Conservation (phyloP, 768 basidiomycete genomes). For the Trametes coccinea region DNA sequence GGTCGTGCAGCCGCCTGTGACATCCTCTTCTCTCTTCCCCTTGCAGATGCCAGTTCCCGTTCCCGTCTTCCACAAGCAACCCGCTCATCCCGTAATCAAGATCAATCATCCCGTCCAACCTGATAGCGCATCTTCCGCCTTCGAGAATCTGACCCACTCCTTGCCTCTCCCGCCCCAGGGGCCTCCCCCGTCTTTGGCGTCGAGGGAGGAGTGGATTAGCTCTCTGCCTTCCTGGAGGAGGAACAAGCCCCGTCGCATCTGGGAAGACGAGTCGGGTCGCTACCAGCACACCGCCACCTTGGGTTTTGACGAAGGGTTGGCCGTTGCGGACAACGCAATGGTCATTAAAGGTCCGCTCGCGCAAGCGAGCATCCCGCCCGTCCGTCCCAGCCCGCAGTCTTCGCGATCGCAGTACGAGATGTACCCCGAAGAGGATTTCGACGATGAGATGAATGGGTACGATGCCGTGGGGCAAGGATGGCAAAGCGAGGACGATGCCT, state of each 20-base stretch:
- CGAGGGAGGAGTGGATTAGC: conserved; percentile 72
- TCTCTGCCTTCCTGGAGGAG: conserved; percentile 73
- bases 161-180: conserved; percentile 61
- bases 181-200: conserved; percentile 63
- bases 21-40: conserved; percentile 39
- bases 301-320: conserved; percentile 77
- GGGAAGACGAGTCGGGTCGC: conserved; percentile 53
- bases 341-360: conserved; percentile 86
- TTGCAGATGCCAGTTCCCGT: conserved; percentile 88
- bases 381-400: conserved; percentile 19
- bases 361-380: conserved; percentile 86
- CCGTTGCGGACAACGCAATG: conserved; percentile 71
- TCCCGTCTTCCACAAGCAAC: conserved; percentile 56
- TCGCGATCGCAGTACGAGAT: conserved; percentile 6
- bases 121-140: conserved; percentile 42
- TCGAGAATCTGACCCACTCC: conserved; percentile 56
- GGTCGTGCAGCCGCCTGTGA: conserved; percentile 46
- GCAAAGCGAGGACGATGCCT: conserved; percentile 39
- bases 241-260: conserved; percentile 64
- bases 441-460: conserved; percentile 48
- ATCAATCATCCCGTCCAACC: conserved; percentile 44
- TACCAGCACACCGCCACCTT: conserved; percentile 37
- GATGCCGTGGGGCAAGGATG: conserved; percentile 34
- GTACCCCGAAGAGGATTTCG: conserved; percentile 37
- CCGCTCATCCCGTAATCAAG: conserved; percentile 70